Evolutionary conservation across 352 stramenopile species (phyloP).

Genomic region (Phytophthora quininea): DNA sequence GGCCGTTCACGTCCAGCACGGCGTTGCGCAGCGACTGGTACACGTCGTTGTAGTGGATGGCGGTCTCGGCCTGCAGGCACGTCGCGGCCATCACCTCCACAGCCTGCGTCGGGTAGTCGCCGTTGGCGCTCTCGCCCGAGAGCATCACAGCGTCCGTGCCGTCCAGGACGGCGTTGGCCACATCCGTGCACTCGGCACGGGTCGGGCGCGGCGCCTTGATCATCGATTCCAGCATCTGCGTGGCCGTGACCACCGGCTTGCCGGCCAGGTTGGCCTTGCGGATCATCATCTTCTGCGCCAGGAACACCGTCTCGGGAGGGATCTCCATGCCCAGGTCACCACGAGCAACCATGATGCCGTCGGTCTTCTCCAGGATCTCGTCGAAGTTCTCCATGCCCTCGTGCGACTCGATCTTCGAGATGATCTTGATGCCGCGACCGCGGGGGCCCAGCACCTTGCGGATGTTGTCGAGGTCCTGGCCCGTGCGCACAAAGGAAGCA

Average conservation of each 20-base stretch:
- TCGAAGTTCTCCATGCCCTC: slow-evolving; percentile 95
- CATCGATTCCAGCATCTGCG: slow-evolving; percentile 99
- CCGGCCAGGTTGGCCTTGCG: slow-evolving; percentile 93
- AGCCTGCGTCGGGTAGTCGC: slow-evolving; percentile 93
- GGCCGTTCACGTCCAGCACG: slow-evolving; percentile 51
- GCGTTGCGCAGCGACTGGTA: slow-evolving; percentile 73
- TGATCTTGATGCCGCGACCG: slow-evolving; percentile 92
- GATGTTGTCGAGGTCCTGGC: slow-evolving; percentile 96
- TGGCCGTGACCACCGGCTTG: slow-evolving; percentile 97
- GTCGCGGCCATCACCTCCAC: slow-evolving; percentile 95
- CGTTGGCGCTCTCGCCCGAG: slow-evolving; percentile 97
- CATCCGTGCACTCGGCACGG: slow-evolving; percentile 97
- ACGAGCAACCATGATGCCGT: slow-evolving; percentile 98
- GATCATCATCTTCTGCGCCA: slow-evolving; percentile 99
- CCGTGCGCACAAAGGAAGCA: slow-evolving; percentile 96
- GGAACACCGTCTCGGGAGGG: slow-evolving; percentile 95
- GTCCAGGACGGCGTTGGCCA: slow-evolving; percentile 98
- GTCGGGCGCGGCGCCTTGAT: slow-evolving; percentile 96
- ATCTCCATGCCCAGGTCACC: slow-evolving; percentile 99
- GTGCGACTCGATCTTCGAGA: slow-evolving; percentile 98
- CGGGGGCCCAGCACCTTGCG: slow-evolving; percentile 80
- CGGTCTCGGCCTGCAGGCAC: slow-evolving; percentile 85
- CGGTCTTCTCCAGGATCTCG: slow-evolving; percentile 95
- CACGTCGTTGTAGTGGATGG: slow-evolving; percentile 87
- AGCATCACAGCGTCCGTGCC: slow-evolving; percentile 98